Evolutionary conservation across 345 rosid species (phyloP).

Genomic region (Eucalyptus curtisii): DNA sequence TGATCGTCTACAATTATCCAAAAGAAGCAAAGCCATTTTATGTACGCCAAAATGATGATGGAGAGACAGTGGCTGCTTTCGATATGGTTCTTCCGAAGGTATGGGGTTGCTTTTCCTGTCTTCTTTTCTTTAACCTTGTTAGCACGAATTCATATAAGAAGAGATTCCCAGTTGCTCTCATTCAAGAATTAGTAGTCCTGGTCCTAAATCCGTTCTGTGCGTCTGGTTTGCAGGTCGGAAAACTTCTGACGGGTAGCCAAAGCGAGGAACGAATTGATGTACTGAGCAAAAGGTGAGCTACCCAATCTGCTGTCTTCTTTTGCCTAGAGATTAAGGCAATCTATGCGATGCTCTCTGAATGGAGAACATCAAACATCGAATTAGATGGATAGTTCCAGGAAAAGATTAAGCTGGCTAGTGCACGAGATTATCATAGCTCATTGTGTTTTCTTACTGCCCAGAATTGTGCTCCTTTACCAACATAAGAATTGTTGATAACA

Average conservation of each 20-base stretch:
- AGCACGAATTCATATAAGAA: neutral
- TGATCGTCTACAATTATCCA: slow-evolving; percentile 53
- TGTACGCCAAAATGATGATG: slow-evolving; percentile 56
- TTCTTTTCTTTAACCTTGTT: too few relatives aligned
- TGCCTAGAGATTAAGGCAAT: neutral
- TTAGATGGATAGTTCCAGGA: neutral
- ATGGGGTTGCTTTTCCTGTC: neutral
- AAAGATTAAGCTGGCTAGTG: neutral
- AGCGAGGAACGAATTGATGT: slow-evolving; percentile 59
- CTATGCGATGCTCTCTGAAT: neutral
- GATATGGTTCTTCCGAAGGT: slow-evolving; percentile 87
- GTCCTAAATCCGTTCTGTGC: neutral
- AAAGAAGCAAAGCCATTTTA: slow-evolving; percentile 58
- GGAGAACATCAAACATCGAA: neutral
- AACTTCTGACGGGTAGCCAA: slow-evolving; percentile 64
- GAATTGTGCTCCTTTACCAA: neutral
- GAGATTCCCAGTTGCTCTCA: neutral
- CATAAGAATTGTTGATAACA: neutral
- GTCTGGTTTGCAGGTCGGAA: slow-evolving; percentile 46
- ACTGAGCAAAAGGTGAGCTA: slow-evolving; percentile 30
- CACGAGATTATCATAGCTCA: neutral
- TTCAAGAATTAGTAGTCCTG: neutral
- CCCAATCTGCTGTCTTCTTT: neutral
- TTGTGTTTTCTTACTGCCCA: neutral
- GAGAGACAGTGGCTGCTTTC: slow-evolving; percentile 79